A percentile compares a stretch with the other conserved stretches of the same genome.
These are phyloP conservation scores for Ogataea nitratoaversa DNA, from an alignment of 805 yeast species.

Conservation along the genomic window DNA sequence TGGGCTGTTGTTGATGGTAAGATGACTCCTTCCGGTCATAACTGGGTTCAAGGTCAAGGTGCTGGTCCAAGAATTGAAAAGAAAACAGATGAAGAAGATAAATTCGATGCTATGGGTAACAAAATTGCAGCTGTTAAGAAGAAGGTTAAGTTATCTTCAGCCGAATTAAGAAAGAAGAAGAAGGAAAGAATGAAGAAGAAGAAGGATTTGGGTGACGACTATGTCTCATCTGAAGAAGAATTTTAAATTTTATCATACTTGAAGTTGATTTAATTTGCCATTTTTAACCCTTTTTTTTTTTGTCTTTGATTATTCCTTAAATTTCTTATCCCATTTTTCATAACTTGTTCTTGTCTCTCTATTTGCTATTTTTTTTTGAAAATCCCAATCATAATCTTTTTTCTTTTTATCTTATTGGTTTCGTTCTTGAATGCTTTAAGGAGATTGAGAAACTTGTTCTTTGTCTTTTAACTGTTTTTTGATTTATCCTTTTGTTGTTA, in stretches of 20 bases:
- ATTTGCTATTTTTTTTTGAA: slow-evolving; percentile 3
- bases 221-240: slow-evolving; percentile 95
- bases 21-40: slow-evolving; percentile 99
- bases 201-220: slow-evolving; percentile 99
- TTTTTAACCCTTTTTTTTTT: slow-evolving; percentile 5
- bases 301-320: slow-evolving; percentile 7
- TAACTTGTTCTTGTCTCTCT: background rate
- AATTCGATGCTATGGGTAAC: slow-evolving; percentile 99
- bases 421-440: too few species aligned
- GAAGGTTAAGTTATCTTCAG: slow-evolving; percentile 96
- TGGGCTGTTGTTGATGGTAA: slow-evolving; percentile 99
- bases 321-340: slow-evolving; percentile 1
- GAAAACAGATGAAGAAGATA: slow-evolving; percentile 93
- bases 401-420: background rate
- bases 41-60: slow-evolving; percentile 99
- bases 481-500: too few species aligned
- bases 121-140: slow-evolving; percentile 94
- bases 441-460: too few species aligned
- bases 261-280: slow-evolving; percentile 1
- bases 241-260: slow-evolving; percentile 39
- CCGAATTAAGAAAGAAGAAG: slow-evolving; percentile 99
- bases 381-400: too few species aligned
- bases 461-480: too few species aligned
- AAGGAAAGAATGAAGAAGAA: slow-evolving; percentile 99
- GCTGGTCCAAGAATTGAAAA: slow-evolving; percentile 98